Evolutionary conservation across 1,139 yeast genomes (phyloP).

Genomic region (Kazachstania sp.): DNA sequence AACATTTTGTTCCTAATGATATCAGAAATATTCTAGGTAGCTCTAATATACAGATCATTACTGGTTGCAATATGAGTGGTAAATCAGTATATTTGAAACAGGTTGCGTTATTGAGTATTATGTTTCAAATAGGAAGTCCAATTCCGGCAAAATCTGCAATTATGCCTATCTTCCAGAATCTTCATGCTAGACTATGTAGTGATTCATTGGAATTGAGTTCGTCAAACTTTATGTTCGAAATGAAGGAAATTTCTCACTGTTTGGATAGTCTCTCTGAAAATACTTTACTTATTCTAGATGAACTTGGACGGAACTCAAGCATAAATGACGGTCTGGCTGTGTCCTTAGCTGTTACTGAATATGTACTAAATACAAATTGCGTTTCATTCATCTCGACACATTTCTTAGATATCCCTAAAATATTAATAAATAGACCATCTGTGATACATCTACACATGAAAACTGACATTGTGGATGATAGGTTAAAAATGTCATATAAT

Average conservation of each 20-base stretch:
- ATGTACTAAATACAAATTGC: conserved; percentile 24
- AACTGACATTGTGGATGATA: conserved; percentile 15
- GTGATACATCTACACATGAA: conserved; percentile 31
- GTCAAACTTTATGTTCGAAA: conserved; percentile 39
- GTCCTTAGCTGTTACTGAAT: conserved; percentile 35
- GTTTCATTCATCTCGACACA: conserved; percentile 36
- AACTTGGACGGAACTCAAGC: conserved; percentile 40
- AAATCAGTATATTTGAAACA: conserved; percentile 41
- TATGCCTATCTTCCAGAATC: conserved; percentile 32
- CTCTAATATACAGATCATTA: conserved; percentile 37
- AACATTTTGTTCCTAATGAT: conserved; percentile 35
- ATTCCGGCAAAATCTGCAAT: conserved; percentile 38
- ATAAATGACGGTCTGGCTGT: conserved; percentile 37
- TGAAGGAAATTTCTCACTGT: conserved; percentile 40
- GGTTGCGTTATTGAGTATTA: conserved; percentile 33
- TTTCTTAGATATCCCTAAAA: conserved; percentile 34
- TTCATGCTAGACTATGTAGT: conserved; percentile 35
- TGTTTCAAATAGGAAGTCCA: conserved; percentile 41
- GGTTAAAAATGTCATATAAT: conserved; percentile 30
- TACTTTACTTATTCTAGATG: conserved; percentile 38
- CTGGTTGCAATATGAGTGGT: conserved; percentile 45
- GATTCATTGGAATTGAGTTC: conserved; percentile 32
- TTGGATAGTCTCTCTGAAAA: conserved; percentile 29
- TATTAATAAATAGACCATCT: conserved; percentile 28
- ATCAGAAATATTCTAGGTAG: conserved; percentile 31